Evolutionary conservation across 306 rosid genomes (phyloP).

Genomic region (Acacia crassicarpa): DNA sequence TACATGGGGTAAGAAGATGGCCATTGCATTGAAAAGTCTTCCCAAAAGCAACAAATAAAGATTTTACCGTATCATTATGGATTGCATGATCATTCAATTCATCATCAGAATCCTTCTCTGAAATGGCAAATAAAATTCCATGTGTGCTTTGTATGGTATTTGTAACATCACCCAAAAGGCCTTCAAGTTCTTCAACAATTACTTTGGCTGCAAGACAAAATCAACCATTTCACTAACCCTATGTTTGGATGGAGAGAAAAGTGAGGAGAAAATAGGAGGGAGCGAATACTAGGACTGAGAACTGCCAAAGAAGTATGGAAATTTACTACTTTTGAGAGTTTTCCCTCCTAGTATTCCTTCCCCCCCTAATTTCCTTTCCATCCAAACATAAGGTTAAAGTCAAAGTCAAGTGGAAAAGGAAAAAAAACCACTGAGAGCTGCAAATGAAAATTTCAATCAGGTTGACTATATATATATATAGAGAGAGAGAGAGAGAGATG

Average conservation of each 20-base stretch:
- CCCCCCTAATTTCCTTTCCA: too few relatives aligned
- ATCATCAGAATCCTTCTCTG: constrained; percentile 30
- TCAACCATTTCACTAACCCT: constrained; percentile 15
- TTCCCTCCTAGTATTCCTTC: too few relatives aligned
- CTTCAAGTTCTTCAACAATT: constrained; percentile 55
- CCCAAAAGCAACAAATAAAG: neutral
- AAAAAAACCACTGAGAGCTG: neutral
- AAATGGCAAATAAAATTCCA: constrained; percentile 11
- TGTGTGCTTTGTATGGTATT: constrained; percentile 35
- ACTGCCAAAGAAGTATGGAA: too few relatives aligned
- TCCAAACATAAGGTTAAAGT: neutral
- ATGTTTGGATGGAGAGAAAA: too few relatives aligned
- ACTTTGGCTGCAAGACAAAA: constrained; percentile 26
- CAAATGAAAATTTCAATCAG: neutral
- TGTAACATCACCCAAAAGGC: constrained; percentile 49
- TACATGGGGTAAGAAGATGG: neutral
- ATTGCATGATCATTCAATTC: constrained; percentile 37
- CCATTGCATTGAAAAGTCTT: neutral
- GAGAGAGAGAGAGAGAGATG: neutral
- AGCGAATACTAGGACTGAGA: too few relatives aligned
- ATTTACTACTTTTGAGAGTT: too few relatives aligned
- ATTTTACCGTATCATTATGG: constrained; percentile 43
- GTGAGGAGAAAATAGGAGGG: too few relatives aligned
- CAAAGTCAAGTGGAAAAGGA: constrained; percentile 24
- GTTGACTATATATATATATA: neutral